Evolutionary conservation across 139 green algal species (phyloP), one percentile per base, ranked within the genome.

Genomic region (Desmodesmus armatus): DNA sequence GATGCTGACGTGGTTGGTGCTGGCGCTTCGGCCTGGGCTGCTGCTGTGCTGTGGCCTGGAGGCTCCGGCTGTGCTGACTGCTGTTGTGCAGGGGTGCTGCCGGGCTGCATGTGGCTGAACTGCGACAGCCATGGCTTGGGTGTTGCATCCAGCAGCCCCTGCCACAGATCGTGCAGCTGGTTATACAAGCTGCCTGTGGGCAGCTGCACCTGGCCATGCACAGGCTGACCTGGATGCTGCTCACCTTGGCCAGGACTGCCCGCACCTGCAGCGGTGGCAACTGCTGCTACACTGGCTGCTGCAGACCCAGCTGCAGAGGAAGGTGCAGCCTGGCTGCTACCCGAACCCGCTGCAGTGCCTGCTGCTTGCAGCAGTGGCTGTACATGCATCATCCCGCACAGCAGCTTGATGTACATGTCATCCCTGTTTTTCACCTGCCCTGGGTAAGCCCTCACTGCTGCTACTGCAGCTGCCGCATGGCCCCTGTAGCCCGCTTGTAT

Each of bases 401-500:
- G 27, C 27, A 25, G 55, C 40, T 86, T 40, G 51, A 13, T 44
- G n/a, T 80, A 77, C n/a, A 74, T 35, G 4, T 67, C 39, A 27
- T 4, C 15, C 41, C 62, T 33, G 60, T 62, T 73, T 33, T 51
- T 60, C 41, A 72, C 35, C 19, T 25, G 27, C 0, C 3, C 27
- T 21, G 81, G 65, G 49, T 69, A 79, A 25, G 21, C 33, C 3
- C 51, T 47, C 3, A 62, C 69, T 23, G 44, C 2, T 37, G 47
- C 7, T 19, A 25, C 49, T 33, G 44, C 29, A 25, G 41, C 27
- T 23, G 69, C 49, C 35, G 69, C 25, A 35, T 81, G 66, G 2
- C 37, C 81, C 82, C 82, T 78, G 71, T 89, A 88, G 4, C 89
- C 83, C 21, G 67, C 86, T 84, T 92, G 71, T 0, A 87, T 84